Conservation (phyloP, 345 rosid species). For the Iberis pinnata region DNA sequence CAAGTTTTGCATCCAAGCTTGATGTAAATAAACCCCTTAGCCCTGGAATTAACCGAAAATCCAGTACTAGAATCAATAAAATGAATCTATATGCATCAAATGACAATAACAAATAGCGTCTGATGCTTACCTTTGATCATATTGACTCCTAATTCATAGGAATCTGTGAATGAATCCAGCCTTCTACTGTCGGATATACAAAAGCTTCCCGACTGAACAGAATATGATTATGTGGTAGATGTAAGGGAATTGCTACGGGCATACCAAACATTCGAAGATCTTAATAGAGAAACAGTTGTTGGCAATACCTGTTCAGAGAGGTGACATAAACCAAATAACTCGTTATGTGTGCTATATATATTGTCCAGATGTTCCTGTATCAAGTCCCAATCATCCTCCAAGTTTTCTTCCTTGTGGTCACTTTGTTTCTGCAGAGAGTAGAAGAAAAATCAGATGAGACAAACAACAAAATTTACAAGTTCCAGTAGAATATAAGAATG, state of each 20-base stretch:
- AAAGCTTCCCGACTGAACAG: slow-evolving; percentile 54
- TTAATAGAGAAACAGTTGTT: slow-evolving; percentile 1
- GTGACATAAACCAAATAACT: slow-evolving; percentile 74
- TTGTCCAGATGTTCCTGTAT: slow-evolving; percentile 48
- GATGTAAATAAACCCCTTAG: slow-evolving; percentile 51
- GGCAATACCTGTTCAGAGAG: slow-evolving; percentile 48
- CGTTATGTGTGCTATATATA: slow-evolving; percentile 57
- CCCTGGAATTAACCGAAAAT: slow-evolving; percentile 38
- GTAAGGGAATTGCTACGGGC: slow-evolving; percentile 5
- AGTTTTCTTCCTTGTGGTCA: slow-evolving; percentile 36
- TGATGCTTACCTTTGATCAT: slow-evolving; percentile 56
- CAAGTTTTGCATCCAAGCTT: slow-evolving; percentile 63
- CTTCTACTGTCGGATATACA: slow-evolving; percentile 46
- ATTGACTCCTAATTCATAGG: slow-evolving; percentile 63
- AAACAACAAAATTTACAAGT: slow-evolving; percentile 1
- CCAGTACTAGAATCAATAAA: slow-evolving; percentile 12
- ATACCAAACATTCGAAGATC: slow-evolving; percentile 12
- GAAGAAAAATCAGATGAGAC: slow-evolving; percentile 4
- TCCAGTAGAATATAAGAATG: slow-evolving; percentile 8
- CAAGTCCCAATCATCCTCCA: slow-evolving; percentile 64
- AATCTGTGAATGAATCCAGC: slow-evolving; percentile 52
- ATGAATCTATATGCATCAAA: background rate
- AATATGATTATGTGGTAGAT: slow-evolving; percentile 17
- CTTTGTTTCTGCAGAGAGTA: slow-evolving; percentile 42
- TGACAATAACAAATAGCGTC: slow-evolving; percentile 7